Evolutionary conservation across 371 early-diverging fungal species (phyloP), one percentile per base, ranked within the genome.

Genomic region (Capniomyces stellatus): DNA sequence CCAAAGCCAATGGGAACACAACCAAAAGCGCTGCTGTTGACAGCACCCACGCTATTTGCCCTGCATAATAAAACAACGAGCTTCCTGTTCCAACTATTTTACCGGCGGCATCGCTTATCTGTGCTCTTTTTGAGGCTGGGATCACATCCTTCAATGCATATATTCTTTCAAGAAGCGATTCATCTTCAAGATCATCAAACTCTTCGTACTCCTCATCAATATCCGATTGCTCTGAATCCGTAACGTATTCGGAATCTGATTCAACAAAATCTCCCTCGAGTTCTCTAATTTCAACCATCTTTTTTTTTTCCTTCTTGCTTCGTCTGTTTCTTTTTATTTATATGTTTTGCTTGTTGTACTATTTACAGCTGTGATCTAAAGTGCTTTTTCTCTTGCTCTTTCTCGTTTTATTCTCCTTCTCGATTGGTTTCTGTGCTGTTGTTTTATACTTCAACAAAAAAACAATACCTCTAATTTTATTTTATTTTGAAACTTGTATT

Each of bases 11-110:
- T 25, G 84, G 84, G 48, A 88, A 66, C 29, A 89, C 77, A 44
- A 83, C 68, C 25, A 83, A 71, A 29, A 89, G 62, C 62, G 82
- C 83, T 49, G 77, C 78, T 8, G 85, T 86, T 22, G 84, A 79
- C 13, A 84, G 64, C n/a, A 86, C 78, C 87, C 87, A 86, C 23
- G 81, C 81, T 39, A 79, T 69, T 69, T 81, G 81, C 41, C 85
- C 85, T 22, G 77, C 69, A 64, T 83, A 72, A 10, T 72, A 67
- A 43, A 72, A 65, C 24, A 77, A 73, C 18, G 74, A 64, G 58
- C 70, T 71, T 42, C 78, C 74, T 71, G 75, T 74, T 44, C 68
- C 71, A 23, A 65, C 72, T 44, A 79, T 58, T 8, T 73, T 67
- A 15, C 74, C 66, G 23, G 71, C 70, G 29, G 67, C 62, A 42